Evolutionary conservation across 805 yeast species (phyloP).

Genomic region (Candida oleophila): DNA sequence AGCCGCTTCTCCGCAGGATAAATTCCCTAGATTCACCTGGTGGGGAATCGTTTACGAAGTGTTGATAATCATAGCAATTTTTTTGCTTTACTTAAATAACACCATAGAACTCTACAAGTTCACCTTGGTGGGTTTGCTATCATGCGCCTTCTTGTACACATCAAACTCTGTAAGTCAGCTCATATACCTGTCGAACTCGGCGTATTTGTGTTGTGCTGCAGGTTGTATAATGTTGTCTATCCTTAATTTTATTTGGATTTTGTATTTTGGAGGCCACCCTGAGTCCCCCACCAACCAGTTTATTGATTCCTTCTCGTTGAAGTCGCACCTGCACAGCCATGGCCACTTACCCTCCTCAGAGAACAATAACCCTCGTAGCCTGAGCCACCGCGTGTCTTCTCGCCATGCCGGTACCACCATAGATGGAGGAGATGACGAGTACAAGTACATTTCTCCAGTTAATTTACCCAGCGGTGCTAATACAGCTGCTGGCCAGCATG

Average conservation of each 20-base stretch:
- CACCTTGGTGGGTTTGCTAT: slow-evolving; percentile 53
- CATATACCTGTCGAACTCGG: slow-evolving; percentile 59
- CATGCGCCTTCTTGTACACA: slow-evolving; percentile 79
- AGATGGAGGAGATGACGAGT: slow-evolving; percentile 26
- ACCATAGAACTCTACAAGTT: slow-evolving; percentile 67
- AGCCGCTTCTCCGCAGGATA: slow-evolving; percentile 35
- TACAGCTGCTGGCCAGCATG: slow-evolving; percentile 23
- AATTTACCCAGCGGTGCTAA: slow-evolving; percentile 5
- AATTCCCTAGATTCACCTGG: slow-evolving; percentile 87
- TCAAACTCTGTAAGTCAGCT: slow-evolving; percentile 80
- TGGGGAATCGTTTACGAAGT: slow-evolving; percentile 91
- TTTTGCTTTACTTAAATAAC: slow-evolving; percentile 56
- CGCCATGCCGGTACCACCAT: slow-evolving; percentile 10
- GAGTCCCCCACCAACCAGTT: slow-evolving; percentile 83
- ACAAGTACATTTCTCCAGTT: slow-evolving; percentile 19
- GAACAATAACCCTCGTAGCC: slow-evolving; percentile 11
- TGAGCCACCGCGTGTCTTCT: slow-evolving; percentile 2
- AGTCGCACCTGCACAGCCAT: slow-evolving; percentile 36
- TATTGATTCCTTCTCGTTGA: slow-evolving; percentile 77
- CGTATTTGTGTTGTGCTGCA: slow-evolving; percentile 86
- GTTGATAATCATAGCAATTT: slow-evolving; percentile 51
- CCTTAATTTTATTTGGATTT: slow-evolving; percentile 79
- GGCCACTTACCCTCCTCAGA: slow-evolving; percentile 28
- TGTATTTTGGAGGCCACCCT: slow-evolving; percentile 88
- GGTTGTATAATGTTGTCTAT: slow-evolving; percentile 85